Base-by-base conservation (phyloP, 305 asterid species). In the Lippia alba region DNA sequence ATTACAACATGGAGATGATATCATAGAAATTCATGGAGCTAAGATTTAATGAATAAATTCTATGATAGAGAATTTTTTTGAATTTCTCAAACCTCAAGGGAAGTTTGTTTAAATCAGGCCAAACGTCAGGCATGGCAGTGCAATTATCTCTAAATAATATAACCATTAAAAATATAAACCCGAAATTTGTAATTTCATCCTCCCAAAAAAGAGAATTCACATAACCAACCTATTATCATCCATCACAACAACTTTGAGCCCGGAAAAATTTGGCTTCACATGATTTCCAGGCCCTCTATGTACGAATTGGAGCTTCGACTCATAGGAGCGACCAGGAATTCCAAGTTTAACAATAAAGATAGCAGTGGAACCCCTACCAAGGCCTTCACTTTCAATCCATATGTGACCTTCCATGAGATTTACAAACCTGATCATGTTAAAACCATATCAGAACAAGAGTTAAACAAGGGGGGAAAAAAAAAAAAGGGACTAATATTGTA, bases 401-500 rank as follows among this genome's bases (percentile, higher is more conserved):
- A 95, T 90, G 51, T 92, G 91, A 70, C 99, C 98, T 66, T 89
- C 99, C 98, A 92, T 95, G 72, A 92, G 96, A 84, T 89, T 90
- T 34, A 95, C 96, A 76, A 92, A 92, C 89, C 99, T 95, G 84
- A 36, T 55, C 30, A 62, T 50, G 18, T 66, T 50, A 65, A 77
- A 78, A 30, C 49, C 66, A 64, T 53, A 50, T 49, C 63, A 9
- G 24, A 17, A 51, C 3, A 40, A 64, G 65, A 60, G 16, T 51
- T 66, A 66, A 17, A 15, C 30, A 34, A n/a, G 5, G 51, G 17
- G n/a, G n/a, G n/a, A n/a, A n/a, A n/a, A n/a, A n/a, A n/a, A n/a
- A n/a, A 15, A 39, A 34, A n/a, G 5, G 51, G 17, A 54, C 56
- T n/a, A 5, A 15, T n/a, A 65, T 60, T 46, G 19, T 45, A 17